Conservation (phyloP, 805 yeast genomes). For the Barnettozyma pratensis region DNA sequence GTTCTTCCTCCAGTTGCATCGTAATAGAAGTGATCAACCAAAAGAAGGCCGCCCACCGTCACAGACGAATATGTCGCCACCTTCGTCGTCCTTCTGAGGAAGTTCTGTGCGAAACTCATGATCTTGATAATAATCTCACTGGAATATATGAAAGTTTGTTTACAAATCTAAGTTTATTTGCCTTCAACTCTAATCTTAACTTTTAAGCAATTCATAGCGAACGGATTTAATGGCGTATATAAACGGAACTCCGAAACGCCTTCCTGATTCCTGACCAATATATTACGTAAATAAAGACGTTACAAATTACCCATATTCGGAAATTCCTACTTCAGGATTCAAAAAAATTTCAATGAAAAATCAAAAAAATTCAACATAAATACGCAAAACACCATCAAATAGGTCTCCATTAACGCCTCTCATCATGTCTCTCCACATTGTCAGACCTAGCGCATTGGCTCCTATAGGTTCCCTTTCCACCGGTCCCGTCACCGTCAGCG, state of each 20-base stretch:
- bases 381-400: not conserved
- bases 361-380: not conserved
- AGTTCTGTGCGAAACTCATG: not conserved
- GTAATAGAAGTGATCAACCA: constrained; percentile 34
- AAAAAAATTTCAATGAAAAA: not conserved
- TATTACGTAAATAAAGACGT: not conserved
- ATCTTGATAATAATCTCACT: not conserved
- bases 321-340: not conserved
- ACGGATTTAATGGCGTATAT: not conserved
- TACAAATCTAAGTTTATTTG: no score
- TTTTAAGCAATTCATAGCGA: not conserved
- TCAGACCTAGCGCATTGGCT: constrained; percentile 24
- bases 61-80: constrained; percentile 4
- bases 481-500: constrained; percentile 46
- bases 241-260: not conserved
- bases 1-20: constrained; percentile 53
- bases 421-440: constrained; percentile 22
- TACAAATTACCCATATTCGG: not conserved
- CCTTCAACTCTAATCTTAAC: no score
- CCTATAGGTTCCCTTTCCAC: constrained; percentile 24
- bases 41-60: constrained; percentile 17
- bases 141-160: not conserved
- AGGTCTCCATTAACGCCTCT: not conserved
- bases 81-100: not conserved
- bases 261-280: no score